phyloP scores from a whole-genome alignment of 345 rosid genomes.

The Melaleuca alternifolia region DNA sequence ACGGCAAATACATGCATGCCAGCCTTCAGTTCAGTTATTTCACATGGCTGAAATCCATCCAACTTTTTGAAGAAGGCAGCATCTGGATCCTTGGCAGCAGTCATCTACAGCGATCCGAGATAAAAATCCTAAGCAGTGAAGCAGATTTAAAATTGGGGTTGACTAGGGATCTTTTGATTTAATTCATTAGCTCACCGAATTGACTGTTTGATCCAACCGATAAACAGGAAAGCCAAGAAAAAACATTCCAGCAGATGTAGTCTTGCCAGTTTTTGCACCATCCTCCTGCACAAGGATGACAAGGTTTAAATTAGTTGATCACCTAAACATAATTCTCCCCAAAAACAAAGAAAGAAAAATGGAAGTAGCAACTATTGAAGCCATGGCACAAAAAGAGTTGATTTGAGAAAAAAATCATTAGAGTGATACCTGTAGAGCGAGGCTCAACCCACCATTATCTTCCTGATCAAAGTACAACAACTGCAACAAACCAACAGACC shows the following conservation, averaged over 20 bases:
- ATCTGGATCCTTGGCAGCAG: slow-evolving; percentile 89
- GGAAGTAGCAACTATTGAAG: not conserved
- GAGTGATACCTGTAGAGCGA: slow-evolving; percentile 74
- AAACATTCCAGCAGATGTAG: slow-evolving; percentile 94
- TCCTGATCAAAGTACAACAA: slow-evolving; percentile 83
- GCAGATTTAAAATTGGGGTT: not conserved
- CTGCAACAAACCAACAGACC: slow-evolving; percentile 46
- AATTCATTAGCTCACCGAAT: slow-evolving; percentile 43
- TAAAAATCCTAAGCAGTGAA: not conserved
- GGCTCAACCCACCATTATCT: slow-evolving; percentile 74
- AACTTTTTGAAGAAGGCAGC: slow-evolving; percentile 82
- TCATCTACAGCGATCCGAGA: slow-evolving; percentile 28
- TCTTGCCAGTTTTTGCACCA: slow-evolving; percentile 70
- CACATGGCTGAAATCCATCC: slow-evolving; percentile 96
- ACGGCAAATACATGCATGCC: slow-evolving; percentile 90
- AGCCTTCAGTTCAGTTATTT: slow-evolving; percentile 79
- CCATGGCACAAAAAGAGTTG: not conserved
- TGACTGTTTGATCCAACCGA: slow-evolving; percentile 68
- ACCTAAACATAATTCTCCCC: not conserved
- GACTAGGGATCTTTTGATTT: not conserved
- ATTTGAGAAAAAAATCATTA: not conserved
- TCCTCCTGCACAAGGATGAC: slow-evolving; percentile 52
- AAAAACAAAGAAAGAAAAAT: not conserved
- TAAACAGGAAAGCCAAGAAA: slow-evolving; percentile 96
- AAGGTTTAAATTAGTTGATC: not conserved